Evolutionary conservation across 2,329 filamentous ascomycete species (phyloP).

Genomic region (Dothiorella sarmentorum): DNA sequence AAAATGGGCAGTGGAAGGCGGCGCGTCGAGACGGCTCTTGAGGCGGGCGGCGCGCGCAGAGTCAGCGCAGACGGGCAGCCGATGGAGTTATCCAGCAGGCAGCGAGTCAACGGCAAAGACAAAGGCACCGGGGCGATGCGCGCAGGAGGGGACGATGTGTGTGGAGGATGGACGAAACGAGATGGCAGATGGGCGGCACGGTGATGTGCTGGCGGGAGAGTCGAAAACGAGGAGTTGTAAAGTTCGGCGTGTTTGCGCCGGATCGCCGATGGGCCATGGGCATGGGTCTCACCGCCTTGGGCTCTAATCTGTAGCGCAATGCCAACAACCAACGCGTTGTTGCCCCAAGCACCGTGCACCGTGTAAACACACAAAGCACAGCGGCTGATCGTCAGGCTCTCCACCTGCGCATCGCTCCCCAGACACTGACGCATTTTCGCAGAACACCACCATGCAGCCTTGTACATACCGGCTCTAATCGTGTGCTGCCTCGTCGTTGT

Average conservation of each 20-base stretch:
- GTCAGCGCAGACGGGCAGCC: neutral
- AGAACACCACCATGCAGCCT: conserved; percentile 4
- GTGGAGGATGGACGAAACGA: neutral
- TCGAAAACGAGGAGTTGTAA: neutral
- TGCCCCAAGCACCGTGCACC: conserved; percentile 11
- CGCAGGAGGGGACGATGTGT: neutral
- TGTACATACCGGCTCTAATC: conserved; percentile 16
- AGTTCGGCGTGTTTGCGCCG: neutral
- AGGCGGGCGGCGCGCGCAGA: neutral
- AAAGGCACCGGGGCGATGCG: neutral
- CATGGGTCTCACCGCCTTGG: neutral
- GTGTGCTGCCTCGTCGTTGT: conserved; percentile 10
- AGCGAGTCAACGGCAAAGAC: neutral
- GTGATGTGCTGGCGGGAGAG: neutral
- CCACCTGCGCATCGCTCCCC: conserved; percentile 9
- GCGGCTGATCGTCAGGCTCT: conserved; percentile 10
- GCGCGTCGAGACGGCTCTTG: conserved; percentile 9
- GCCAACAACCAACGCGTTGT: no score
- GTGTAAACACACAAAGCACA: conserved; percentile 12
- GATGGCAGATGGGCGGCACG: neutral
- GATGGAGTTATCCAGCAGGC: neutral
- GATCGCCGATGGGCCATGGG: neutral
- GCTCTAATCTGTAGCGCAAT: no score
- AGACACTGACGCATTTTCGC: conserved; percentile 7
- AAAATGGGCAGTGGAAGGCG: conserved; percentile 9